A percentile compares a stretch with the other conserved stretches of the same genome.
Conservation (phyloP, 2,329 filamentous ascomycete species). For the Aspergillus sp. region DNA sequence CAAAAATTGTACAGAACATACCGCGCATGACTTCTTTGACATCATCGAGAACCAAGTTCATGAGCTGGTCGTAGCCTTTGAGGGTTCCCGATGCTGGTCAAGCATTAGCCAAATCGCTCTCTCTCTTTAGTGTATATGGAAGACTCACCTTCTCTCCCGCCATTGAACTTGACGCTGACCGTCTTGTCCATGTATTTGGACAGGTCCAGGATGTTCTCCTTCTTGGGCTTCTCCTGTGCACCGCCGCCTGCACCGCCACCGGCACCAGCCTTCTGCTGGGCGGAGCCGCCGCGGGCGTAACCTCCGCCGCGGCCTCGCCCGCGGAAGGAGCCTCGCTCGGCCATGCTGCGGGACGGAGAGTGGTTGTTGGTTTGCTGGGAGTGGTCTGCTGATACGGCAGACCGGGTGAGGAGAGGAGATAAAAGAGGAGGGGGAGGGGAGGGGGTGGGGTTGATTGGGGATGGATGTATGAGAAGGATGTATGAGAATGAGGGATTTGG, state of each 20-base stretch:
- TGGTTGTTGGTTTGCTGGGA: no score
- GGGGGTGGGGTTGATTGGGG: no score
- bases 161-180: conserved; percentile 93
- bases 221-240: conserved; percentile 72
- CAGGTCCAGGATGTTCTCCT: conserved; percentile 95
- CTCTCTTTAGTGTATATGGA: no score
- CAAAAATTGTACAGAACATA: conserved; percentile 36
- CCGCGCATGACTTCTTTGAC: conserved; percentile 84
- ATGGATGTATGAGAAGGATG: no score
- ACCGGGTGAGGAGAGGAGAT: conserved; percentile 2
- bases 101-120: no score
- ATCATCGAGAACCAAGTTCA: conserved; percentile 95
- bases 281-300: conserved; percentile 36
- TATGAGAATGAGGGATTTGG: no score
- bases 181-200: conserved; percentile 96
- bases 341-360: no score
- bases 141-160: conserved; percentile 71
- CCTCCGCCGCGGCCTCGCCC: conserved; percentile 29
- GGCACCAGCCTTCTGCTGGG: conserved; percentile 38
- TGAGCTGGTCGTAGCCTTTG: conserved; percentile 93
- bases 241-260: conserved; percentile 41
- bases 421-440: no score
- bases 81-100: conserved; percentile 76
- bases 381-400: no score
- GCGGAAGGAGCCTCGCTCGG: conserved; percentile 46